Evolutionary conservation across 208 protist genomes (phyloP).

Genomic region (Angomonas deanei): DNA sequence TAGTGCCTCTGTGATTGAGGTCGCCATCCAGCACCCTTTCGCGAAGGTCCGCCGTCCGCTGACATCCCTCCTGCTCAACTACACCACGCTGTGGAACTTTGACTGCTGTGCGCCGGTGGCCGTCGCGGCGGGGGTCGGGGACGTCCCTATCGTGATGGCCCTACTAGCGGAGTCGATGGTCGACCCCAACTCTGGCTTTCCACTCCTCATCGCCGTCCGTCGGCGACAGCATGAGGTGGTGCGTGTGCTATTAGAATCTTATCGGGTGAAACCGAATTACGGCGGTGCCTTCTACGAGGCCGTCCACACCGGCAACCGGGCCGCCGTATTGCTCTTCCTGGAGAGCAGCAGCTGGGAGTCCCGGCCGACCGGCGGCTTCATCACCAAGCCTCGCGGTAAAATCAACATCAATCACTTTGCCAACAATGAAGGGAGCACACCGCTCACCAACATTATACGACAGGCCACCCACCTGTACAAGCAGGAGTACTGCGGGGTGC

Average conservation of each 20-base stretch:
- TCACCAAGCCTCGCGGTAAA: no score
- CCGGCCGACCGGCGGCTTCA: no score
- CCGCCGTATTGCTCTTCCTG: slow-evolving; percentile 16
- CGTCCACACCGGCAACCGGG: slow-evolving; percentile 18
- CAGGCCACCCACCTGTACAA: slow-evolving; percentile 10
- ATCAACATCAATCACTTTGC: slow-evolving; percentile 33
- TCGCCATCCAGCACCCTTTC: slow-evolving; percentile 32
- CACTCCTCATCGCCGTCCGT: slow-evolving; percentile 28
- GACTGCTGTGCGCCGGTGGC: slow-evolving; percentile 34
- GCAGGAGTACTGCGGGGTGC: background rate
- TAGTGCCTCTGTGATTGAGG: slow-evolving; percentile 26
- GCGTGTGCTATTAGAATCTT: slow-evolving; percentile 16
- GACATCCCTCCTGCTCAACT: slow-evolving; percentile 20
- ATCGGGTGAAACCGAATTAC: slow-evolving; percentile 33
- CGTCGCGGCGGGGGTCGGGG: slow-evolving; percentile 28
- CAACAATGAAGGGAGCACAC: slow-evolving; percentile 24
- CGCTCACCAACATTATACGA: slow-evolving; percentile 30
- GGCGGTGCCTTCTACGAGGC: slow-evolving; percentile 27
- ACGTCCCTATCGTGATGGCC: slow-evolving; percentile 15
- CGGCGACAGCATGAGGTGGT: slow-evolving; percentile 14
- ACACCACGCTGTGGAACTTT: slow-evolving; percentile 18
- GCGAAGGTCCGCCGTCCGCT: slow-evolving; percentile 16
- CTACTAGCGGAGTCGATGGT: slow-evolving; percentile 25
- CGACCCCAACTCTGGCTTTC: slow-evolving; percentile 42
- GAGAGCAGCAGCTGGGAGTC: no score